Conservation (phyloP, 768 basidiomycete genomes). For the Tubosaeta brunneosetosa region DNA sequence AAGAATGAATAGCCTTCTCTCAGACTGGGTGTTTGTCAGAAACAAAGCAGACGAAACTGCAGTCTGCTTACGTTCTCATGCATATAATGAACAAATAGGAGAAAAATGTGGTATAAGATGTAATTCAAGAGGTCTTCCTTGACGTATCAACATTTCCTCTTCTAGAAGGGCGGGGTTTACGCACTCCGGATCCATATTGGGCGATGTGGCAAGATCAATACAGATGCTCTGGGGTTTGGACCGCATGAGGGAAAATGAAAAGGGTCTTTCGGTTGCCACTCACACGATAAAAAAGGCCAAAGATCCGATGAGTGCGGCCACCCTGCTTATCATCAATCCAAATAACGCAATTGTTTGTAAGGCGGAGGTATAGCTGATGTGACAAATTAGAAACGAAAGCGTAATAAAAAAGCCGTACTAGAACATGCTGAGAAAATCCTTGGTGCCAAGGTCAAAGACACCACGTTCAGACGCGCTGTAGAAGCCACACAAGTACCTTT, state of each 20-base stretch:
- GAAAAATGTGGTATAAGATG: constrained; percentile 71
- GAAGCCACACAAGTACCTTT: constrained; percentile 41
- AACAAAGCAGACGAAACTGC: not conserved
- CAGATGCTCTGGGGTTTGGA: constrained; percentile 26
- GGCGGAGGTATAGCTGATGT: constrained; percentile 28
- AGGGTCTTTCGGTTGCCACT: constrained; percentile 21
- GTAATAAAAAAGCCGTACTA: constrained; percentile 20
- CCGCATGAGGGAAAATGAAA: constrained; percentile 17
- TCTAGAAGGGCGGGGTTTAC: constrained; percentile 10
- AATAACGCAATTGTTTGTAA: constrained; percentile 64
- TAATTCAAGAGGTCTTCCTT: constrained; percentile 60
- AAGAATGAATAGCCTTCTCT: constrained; percentile 62
- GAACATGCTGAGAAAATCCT: constrained; percentile 38
- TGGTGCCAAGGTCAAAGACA: constrained; percentile 39
- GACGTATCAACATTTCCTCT: constrained; percentile 4
- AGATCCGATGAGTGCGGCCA: constrained; percentile 61
- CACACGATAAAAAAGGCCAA: constrained; percentile 50
- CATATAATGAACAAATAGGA: constrained; percentile 73
- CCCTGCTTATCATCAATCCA: constrained; percentile 60
- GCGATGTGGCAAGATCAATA: constrained; percentile 36
- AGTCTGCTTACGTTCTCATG: constrained; percentile 48
- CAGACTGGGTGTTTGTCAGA: constrained; percentile 29
- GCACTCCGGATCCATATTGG: constrained; percentile 36
- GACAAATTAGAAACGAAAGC: constrained; percentile 1
- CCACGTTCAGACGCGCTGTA: constrained; percentile 27